These are phyloP conservation scores for Russula abietina DNA, from an alignment of 768 basidiomycete genomes.

Conservation along the genomic window DNA sequence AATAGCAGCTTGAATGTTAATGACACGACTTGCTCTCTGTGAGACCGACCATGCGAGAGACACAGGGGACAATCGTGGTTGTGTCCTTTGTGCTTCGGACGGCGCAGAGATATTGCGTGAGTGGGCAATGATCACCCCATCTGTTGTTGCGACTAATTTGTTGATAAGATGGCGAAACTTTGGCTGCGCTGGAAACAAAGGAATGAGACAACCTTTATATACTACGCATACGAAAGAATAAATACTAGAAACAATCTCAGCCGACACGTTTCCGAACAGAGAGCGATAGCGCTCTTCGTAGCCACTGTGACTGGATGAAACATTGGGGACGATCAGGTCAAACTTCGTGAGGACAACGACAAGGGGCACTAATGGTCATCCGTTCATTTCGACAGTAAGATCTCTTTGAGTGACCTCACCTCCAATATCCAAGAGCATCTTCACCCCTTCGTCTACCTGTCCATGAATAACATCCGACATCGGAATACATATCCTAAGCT, in stretches of 20 bases:
- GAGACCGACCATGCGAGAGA: constrained; percentile 6
- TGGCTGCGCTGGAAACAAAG: not conserved
- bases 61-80: not conserved
- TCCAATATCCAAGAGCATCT: not conserved
- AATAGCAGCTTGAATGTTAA: constrained; percentile 1
- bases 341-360: constrained; percentile 4
- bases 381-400: not conserved
- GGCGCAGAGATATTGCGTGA: not conserved
- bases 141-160: not conserved
- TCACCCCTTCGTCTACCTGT: not conserved
- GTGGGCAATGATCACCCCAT: not conserved
- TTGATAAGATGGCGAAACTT: not conserved
- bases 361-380: constrained; percentile 2
- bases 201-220: not conserved
- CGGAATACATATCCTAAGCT: constrained; percentile 7
- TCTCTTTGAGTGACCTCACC: not conserved
- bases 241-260: constrained; percentile 4
- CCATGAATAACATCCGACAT: not conserved
- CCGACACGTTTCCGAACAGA: not conserved
- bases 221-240: not conserved
- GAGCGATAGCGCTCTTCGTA: not conserved
- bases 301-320: not conserved
- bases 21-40: constrained; percentile 4
- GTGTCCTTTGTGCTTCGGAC: not conserved
- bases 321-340: not conserved